Conservation (phyloP, 2,329 filamentous ascomycete species). For the Colletotrichum godetiae region DNA sequence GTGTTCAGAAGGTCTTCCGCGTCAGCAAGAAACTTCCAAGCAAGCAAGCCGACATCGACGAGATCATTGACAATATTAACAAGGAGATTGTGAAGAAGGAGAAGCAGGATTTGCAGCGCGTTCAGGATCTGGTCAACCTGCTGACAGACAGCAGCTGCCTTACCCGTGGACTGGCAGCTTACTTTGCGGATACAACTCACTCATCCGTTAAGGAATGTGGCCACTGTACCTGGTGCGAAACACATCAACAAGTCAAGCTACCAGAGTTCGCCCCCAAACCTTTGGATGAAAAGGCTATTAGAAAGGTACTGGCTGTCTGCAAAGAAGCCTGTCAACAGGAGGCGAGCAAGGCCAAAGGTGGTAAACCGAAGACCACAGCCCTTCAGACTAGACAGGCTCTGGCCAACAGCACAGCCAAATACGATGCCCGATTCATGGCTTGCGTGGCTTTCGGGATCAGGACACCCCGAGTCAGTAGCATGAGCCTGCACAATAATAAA, state of each 20-base stretch:
- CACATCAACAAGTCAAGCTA: constrained; percentile 49
- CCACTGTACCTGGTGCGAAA: constrained; percentile 64
- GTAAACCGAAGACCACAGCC: background rate
- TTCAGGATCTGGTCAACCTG: constrained; percentile 62
- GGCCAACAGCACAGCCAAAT: constrained; percentile 49
- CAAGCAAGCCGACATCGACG: constrained; percentile 52
- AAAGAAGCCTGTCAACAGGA: constrained; percentile 5
- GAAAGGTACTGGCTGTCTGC: constrained; percentile 55
- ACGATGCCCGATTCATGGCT: constrained; percentile 70
- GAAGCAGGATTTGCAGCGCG: constrained; percentile 61
- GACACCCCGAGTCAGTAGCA: constrained; percentile 62
- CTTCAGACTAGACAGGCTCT: constrained; percentile 5
- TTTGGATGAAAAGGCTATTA: constrained; percentile 54
- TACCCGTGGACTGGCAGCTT: constrained; percentile 60
- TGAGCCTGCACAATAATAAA: constrained; percentile 57
- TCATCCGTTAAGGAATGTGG: constrained; percentile 60
- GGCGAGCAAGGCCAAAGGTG: background rate
- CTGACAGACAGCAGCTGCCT: constrained; percentile 65
- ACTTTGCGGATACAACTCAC: constrained; percentile 66
- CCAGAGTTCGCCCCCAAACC: constrained; percentile 50
- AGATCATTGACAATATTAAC: constrained; percentile 60
- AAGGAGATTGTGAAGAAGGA: constrained; percentile 63
- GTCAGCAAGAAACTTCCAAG: constrained; percentile 59
- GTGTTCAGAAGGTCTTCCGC: constrained; percentile 65
- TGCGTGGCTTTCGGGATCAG: constrained; percentile 71